Percentiles rank a stretch among this genome's conserved stretches.
phyloP scores from a whole-genome alignment of 1,284 basidiomycete genomes.

The Cutaneotrichosporon sp. region DNA sequence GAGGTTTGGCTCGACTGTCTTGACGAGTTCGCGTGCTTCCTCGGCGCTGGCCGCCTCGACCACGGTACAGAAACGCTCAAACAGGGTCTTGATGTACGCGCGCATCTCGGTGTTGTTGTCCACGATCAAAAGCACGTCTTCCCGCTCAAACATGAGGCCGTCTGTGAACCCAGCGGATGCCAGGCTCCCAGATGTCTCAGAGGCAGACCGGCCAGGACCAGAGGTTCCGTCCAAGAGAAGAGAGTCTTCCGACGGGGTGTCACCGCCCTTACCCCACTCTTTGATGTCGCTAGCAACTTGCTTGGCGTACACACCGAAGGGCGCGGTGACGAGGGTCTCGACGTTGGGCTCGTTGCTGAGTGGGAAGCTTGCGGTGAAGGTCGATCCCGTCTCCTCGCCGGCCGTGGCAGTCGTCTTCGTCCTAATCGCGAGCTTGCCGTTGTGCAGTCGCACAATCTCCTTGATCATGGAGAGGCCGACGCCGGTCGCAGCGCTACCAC shows the following conservation, averaged over 20 bases:
- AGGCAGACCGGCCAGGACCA: neutral
- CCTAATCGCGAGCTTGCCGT: conserved; percentile 49
- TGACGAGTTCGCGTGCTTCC: conserved; percentile 45
- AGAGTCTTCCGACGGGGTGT: neutral
- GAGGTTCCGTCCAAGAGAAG: neutral
- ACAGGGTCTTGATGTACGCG: conserved; percentile 42
- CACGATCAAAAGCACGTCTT: conserved; percentile 39
- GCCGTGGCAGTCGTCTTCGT: neutral
- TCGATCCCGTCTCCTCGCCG: conserved; percentile 11
- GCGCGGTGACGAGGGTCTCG: neutral
- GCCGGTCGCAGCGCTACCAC: conserved; percentile 18
- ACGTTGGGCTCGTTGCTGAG: conserved; percentile 6
- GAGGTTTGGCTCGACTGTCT: conserved; percentile 33
- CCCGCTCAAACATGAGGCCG: conserved; percentile 30
- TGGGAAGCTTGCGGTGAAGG: conserved; percentile 28
- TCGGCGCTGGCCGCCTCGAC: conserved; percentile 50
- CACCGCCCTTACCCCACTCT: conserved; percentile 3
- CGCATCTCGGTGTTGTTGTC: conserved; percentile 46
- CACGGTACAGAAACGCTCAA: conserved; percentile 48
- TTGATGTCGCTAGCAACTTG: conserved; percentile 9
- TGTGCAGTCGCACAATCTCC: conserved; percentile 55
- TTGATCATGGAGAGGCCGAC: conserved; percentile 32
- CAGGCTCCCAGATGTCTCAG: neutral
- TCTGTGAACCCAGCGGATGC: conserved; percentile 27
- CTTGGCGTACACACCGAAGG: conserved; percentile 24